Evolutionary conservation across 2,329 filamentous ascomycete species (phyloP), one percentile per base, ranked within the genome.

Genomic region (Calonectria pseudoturangicola): DNA sequence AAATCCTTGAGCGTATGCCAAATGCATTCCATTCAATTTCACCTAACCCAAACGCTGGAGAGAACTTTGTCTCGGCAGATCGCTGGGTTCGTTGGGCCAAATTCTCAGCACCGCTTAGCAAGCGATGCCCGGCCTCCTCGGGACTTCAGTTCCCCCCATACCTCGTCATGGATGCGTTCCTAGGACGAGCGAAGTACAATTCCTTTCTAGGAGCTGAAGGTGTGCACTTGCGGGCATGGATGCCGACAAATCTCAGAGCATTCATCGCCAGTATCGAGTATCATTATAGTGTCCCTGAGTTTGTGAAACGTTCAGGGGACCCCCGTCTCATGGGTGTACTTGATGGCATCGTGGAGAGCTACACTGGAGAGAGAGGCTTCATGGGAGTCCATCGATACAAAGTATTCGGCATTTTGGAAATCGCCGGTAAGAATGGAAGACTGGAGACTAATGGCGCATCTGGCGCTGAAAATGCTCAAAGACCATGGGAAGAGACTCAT

Each of bases 331-430:
- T 88, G 77, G 89, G 89, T 3, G 88, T 90, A 0, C 73, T 90
- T 1, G 88, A 90, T 70, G 88, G 88, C 0, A 89, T 90, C 2
- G 85, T 90, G 1, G 89, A 90, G 75, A 88, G 88, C 0, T 90
- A 90, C 73, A 87, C 87, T 0, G 89, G 88, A 0, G 88, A 90
- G 74, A 83, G 88, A 25, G 88, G 89, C 0, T 90, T 90, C 76
- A 89, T 90, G 88, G 88, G 89, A 6, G 87, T 86, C 0, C 88
- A 90, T 75, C 82, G 88, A n/a, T 89, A 90, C 78, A 90, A 90
- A 76, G 88, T 90, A 5, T 90, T 89, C 73, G 89, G 88, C 1
- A 87, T 90, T 33, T 84, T 90, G 0, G 88, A 90, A 70, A 86
- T 89, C 16, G 88, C 88, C 1, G 86, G 85, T 48, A 90, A 90